phyloP scores from a whole-genome alignment of 495 filamentous ascomycete species.

The Diplogelasinospora grovesii region DNA sequence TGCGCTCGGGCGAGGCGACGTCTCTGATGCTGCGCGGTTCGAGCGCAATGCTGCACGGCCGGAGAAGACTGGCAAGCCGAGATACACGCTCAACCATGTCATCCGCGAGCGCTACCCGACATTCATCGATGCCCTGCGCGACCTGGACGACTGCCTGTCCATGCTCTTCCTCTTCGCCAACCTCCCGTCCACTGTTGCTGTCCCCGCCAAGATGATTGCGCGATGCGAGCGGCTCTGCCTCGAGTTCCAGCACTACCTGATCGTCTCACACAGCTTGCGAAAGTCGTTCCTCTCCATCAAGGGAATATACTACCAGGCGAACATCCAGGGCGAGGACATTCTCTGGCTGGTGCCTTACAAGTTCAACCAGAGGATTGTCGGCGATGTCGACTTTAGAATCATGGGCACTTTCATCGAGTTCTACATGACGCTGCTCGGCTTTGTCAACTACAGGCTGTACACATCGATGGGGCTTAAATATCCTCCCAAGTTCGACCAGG shows the following conservation, averaged over 20 bases:
- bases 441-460: conserved; percentile 92
- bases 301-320: conserved; percentile 99
- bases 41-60: conserved; percentile 58
- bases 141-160: conserved; percentile 93
- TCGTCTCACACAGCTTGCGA: conserved; percentile 77
- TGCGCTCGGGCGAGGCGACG: conserved; percentile 85
- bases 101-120: conserved; percentile 97
- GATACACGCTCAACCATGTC: conserved; percentile 88
- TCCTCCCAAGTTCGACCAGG: conserved; percentile 84
- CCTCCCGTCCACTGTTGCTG: conserved; percentile 78
- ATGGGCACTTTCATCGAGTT: conserved; percentile 99
- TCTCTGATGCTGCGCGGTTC: conserved; percentile 66
- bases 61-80: conserved; percentile 78
- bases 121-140: conserved; percentile 87
- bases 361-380: conserved; percentile 88
- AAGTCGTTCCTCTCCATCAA: conserved; percentile 98
- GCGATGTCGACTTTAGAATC: conserved; percentile 93
- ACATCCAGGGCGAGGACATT: conserved; percentile 95
- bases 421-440: conserved; percentile 91
- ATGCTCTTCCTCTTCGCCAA: conserved; percentile 97
- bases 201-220: conserved; percentile 87
- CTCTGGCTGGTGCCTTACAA: conserved; percentile 96
- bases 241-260: conserved; percentile 97
- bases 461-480: conserved; percentile 86
- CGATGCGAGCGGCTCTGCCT: conserved; percentile 84